Evolutionary conservation across 805 yeast species (phyloP).

Genomic region (Millerozyma miso): DNA sequence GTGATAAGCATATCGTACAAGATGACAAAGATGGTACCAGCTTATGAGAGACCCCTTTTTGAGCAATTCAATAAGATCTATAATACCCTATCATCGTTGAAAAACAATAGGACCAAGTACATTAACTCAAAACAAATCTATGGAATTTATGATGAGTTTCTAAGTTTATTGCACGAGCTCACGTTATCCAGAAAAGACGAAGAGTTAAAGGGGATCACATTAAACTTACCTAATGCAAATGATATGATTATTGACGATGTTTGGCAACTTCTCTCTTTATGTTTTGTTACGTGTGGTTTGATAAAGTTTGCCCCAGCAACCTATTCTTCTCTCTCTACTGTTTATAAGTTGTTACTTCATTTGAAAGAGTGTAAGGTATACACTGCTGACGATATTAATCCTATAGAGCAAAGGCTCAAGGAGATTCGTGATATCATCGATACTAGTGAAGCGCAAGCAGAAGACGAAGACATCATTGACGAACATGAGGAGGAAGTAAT

Average conservation of each 20-base stretch:
- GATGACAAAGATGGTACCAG: conserved; percentile 21
- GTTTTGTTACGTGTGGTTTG: conserved; percentile 89
- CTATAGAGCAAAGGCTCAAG: conserved; percentile 66
- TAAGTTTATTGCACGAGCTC: conserved; percentile 50
- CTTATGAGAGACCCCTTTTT: conserved; percentile 30
- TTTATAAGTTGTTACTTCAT: conserved; percentile 78
- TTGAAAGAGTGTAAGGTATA: conserved; percentile 75
- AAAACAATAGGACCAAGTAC: conserved; percentile 61
- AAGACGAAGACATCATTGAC: conserved; percentile 13
- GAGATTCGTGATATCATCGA: conserved; percentile 66
- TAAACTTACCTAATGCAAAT: conserved; percentile 46
- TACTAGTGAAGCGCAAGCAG: conserved; percentile 21
- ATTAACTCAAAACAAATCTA: conserved; percentile 68
- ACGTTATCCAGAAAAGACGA: conserved; percentile 49
- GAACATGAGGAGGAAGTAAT: conserved; percentile 6
- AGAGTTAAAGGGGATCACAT: conserved; percentile 33
- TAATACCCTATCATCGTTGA: conserved; percentile 31
- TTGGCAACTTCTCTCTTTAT: conserved; percentile 79
- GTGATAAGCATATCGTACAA: neutral
- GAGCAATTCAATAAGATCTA: conserved; percentile 25
- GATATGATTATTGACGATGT: conserved; percentile 82
- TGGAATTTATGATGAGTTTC: conserved; percentile 53
- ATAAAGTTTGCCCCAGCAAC: conserved; percentile 91
- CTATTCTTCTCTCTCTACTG: conserved; percentile 83
- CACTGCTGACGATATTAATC: conserved; percentile 77